Evolutionary conservation across 78 protist genomes (phyloP).

Genomic region (Chrysochromulina tobinii): DNA sequence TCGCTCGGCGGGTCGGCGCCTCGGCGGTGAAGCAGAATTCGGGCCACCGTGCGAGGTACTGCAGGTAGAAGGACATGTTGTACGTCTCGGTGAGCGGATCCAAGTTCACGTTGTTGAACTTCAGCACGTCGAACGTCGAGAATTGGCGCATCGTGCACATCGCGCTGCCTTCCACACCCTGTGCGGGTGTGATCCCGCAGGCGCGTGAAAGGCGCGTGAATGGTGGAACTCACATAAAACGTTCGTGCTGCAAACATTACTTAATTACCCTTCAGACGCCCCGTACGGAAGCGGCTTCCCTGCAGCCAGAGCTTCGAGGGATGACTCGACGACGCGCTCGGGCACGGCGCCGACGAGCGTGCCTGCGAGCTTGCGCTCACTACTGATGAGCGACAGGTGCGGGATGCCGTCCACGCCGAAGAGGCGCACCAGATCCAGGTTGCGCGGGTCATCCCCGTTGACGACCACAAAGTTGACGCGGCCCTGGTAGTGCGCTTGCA

Average conservation of each 20-base stretch:
- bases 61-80: constrained; percentile 83
- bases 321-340: background rate
- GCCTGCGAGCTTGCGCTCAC: background rate
- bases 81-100: constrained; percentile 80
- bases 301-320: too few species aligned
- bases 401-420: background rate
- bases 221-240: too few species aligned
- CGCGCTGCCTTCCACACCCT: background rate
- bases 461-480: background rate
- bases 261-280: too few species aligned
- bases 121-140: constrained; percentile 69
- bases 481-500: background rate
- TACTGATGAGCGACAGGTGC: background rate
- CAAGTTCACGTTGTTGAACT: constrained; percentile 68
- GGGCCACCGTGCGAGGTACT: constrained; percentile 93
- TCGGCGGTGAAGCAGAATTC: constrained; percentile 47
- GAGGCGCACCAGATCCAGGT: background rate
- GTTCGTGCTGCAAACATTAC: too few species aligned
- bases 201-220: too few species aligned
- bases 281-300: too few species aligned
- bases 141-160: constrained; percentile 78
- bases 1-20: background rate
- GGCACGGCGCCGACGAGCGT: background rate
- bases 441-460: background rate
- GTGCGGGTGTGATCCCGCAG: too few species aligned